A percentile compares a stretch with the other conserved stretches of the same genome.
Evolutionary conservation across 441 rosid species (phyloP).

Genomic region (Dalechampia spathulata): DNA sequence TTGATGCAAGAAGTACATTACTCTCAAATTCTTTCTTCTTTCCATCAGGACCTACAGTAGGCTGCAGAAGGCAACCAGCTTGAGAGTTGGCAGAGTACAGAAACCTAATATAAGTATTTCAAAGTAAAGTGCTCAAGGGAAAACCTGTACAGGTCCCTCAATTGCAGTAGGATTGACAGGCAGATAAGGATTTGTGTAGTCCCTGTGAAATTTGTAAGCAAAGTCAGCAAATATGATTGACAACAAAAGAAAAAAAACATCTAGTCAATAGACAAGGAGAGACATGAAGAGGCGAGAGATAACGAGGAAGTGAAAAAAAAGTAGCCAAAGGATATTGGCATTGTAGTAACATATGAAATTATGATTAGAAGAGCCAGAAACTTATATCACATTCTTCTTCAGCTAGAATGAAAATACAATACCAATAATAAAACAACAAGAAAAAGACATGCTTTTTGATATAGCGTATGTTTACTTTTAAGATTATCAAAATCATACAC

Average conservation of each 20-base stretch:
- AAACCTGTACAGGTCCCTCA: constrained; percentile 81
- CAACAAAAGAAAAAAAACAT: constrained; percentile 5
- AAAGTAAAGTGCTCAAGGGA: not conserved
- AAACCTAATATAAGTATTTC: not conserved
- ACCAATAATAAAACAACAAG: not conserved
- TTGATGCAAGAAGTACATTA: constrained; percentile 90
- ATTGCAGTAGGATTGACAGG: constrained; percentile 97
- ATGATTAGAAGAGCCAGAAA: not conserved
- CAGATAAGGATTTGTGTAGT: constrained; percentile 94
- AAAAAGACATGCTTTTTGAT: not conserved
- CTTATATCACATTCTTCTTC: not conserved
- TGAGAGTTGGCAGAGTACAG: constrained; percentile 7
- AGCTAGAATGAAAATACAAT: not conserved
- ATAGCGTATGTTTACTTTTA: too few species aligned
- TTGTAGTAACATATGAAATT: not conserved
- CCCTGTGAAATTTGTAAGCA: constrained; percentile 48
- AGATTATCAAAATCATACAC: too few species aligned
- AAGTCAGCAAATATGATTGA: constrained; percentile 8
- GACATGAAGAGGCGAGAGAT: not conserved
- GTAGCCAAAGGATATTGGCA: not conserved
- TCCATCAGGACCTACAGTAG: constrained; percentile 85
- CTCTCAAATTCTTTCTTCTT: constrained; percentile 87
- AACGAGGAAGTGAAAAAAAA: not conserved
- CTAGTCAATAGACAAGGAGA: not conserved
- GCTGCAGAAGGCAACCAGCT: constrained; percentile 38